These are phyloP conservation scores for Irpex rosettiformis DNA, from an alignment of 1,284 basidiomycete species.

Conservation along the genomic window DNA sequence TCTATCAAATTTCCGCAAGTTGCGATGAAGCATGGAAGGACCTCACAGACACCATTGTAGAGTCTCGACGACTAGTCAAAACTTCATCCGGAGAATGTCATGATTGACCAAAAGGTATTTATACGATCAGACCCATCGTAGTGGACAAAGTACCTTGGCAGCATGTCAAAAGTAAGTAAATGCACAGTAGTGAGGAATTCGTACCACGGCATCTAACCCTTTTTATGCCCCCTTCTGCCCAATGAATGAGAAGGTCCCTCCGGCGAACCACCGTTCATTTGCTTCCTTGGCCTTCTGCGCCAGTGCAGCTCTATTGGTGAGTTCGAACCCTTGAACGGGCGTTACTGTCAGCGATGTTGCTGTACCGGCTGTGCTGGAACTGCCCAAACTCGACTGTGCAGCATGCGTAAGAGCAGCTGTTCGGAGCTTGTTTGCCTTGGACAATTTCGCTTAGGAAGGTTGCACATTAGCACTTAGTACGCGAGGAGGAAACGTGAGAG, in stretches of 20 bases:
- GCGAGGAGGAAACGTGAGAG: slow-evolving; percentile 1
- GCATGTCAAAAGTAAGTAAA: no score
- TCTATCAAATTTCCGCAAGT: not conserved
- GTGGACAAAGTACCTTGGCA: no score
- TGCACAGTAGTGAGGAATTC: no score
- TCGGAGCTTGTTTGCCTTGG: slow-evolving; percentile 92
- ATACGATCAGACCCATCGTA: not conserved
- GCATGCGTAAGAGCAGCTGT: slow-evolving; percentile 79
- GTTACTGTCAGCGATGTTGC: slow-evolving; percentile 93
- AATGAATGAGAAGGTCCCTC: slow-evolving; percentile 79
- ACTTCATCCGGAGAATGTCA: not conserved
- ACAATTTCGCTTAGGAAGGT: slow-evolving; percentile 70
- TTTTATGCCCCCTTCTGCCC: slow-evolving; percentile 58
- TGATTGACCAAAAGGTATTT: not conserved
- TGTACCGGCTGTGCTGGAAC: slow-evolving; percentile 65
- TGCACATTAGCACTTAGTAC: no score
- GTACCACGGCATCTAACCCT: not conserved
- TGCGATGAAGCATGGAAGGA: not conserved
- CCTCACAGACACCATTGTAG: not conserved
- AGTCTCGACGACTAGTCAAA: not conserved
- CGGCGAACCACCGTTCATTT: slow-evolving; percentile 90
- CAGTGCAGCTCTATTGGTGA: slow-evolving; percentile 79
- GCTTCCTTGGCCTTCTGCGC: slow-evolving; percentile 86
- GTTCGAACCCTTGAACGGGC: slow-evolving; percentile 93
- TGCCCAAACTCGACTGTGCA: slow-evolving; percentile 39